phyloP scores from a whole-genome alignment of 2,329 filamentous ascomycete species.

The Colletotrichum neosansevieriae region DNA sequence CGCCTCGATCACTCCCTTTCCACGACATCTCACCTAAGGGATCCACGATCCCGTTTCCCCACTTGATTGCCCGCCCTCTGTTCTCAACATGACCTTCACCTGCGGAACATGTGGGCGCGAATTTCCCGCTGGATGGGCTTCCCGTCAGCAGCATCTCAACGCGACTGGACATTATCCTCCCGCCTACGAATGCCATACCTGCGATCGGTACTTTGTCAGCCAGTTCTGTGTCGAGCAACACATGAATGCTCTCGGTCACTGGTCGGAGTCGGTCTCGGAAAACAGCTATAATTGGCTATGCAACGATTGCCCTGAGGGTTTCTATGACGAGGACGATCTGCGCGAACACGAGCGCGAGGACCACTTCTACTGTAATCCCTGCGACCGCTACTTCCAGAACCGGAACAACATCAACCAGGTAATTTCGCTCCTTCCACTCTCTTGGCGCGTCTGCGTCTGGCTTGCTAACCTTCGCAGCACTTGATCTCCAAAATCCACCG shows the following conservation, averaged over 20 bases:
- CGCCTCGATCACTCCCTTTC: too few relatives aligned
- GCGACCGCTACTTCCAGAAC: slow-evolving; percentile 10
- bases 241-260: slow-evolving; percentile 45
- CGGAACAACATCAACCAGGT: slow-evolving; percentile 17
- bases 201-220: slow-evolving; percentile 43
- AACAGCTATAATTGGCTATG: slow-evolving; percentile 45
- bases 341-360: slow-evolving; percentile 10
- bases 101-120: slow-evolving; percentile 37
- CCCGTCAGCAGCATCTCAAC: slow-evolving; percentile 37
- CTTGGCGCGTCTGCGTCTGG: too few relatives aligned
- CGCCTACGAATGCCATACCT: slow-evolving; percentile 44
- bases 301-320: slow-evolving; percentile 45
- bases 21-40: too few relatives aligned
- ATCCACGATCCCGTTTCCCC: too few relatives aligned
- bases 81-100: slow-evolving; percentile 18
- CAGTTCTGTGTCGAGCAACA: slow-evolving; percentile 46
- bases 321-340: slow-evolving; percentile 42
- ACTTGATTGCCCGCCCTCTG: background rate
- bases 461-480: slow-evolving; percentile 56
- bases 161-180: background rate
- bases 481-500: slow-evolving; percentile 64
- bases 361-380: slow-evolving; percentile 27
- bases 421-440: too few relatives aligned
- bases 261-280: background rate
- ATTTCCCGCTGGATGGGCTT: slow-evolving; percentile 38